Evolutionary conservation across 108 stramenopile species (phyloP).

Genomic region (Conticribra guillardii): DNA sequence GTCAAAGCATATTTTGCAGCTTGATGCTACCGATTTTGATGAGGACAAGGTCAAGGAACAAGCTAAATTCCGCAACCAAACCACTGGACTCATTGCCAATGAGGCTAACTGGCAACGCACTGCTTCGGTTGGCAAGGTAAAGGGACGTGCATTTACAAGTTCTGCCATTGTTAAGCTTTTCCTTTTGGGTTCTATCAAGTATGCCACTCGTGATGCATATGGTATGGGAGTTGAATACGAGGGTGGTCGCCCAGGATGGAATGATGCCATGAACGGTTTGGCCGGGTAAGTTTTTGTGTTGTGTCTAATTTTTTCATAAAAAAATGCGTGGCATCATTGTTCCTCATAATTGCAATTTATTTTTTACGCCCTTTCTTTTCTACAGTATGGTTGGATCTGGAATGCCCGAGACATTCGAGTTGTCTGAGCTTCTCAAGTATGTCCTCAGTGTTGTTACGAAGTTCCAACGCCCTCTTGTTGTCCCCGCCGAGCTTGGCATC

Average conservation of each 20-base stretch:
- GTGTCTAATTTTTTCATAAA: slow-evolving; percentile 3
- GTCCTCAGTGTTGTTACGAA: slow-evolving; percentile 73
- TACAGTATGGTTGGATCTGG: slow-evolving; percentile 83
- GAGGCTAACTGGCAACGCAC: slow-evolving; percentile 92
- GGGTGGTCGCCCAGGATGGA: slow-evolving; percentile 96
- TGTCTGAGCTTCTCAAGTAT: slow-evolving; percentile 83
- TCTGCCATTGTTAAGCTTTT: slow-evolving; percentile 79
- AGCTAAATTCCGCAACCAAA: slow-evolving; percentile 73
- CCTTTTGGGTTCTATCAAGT: slow-evolving; percentile 88
- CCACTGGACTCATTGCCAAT: slow-evolving; percentile 79
- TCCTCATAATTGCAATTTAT: not conserved
- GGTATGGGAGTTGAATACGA: slow-evolving; percentile 98
- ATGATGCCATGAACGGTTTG: slow-evolving; percentile 98
- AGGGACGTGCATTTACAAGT: slow-evolving; percentile 76
- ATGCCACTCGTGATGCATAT: slow-evolving; percentile 93
- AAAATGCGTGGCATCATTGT: slow-evolving; percentile 5
- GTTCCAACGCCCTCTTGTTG: slow-evolving; percentile 68
- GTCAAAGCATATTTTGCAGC: slow-evolving; percentile 83
- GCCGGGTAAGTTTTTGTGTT: slow-evolving; percentile 56
- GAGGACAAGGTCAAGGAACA: slow-evolving; percentile 77
- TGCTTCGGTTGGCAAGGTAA: slow-evolving; percentile 40
- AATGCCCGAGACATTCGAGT: slow-evolving; percentile 93
- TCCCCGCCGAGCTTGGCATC: slow-evolving; percentile 77
- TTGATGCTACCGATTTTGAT: slow-evolving; percentile 84
- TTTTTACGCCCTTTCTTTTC: not conserved